Evolutionary conservation across 352 stramenopile genomes (phyloP).

Genomic region (Globisporangium spinosum): DNA sequence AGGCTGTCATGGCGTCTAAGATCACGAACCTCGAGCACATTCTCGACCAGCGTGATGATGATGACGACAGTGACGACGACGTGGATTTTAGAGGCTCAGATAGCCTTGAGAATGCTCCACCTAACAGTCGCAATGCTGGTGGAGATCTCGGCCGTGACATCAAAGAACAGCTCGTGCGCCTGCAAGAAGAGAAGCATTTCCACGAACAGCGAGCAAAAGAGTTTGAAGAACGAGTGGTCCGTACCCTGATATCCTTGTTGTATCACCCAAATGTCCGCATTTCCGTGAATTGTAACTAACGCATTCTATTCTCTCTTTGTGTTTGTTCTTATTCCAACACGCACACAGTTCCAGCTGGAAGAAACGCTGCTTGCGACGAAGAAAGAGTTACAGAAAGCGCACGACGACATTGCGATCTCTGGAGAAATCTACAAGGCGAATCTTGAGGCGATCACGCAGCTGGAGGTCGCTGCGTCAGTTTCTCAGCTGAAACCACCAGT

Average conservation of each 20-base stretch:
- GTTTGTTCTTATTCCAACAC: slow-evolving; percentile 10
- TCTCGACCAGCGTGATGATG: too few species aligned
- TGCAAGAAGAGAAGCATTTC: slow-evolving; percentile 20
- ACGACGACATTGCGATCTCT: slow-evolving; percentile 39
- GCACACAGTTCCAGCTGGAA: slow-evolving; percentile 23
- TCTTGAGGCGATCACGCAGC: slow-evolving; percentile 50
- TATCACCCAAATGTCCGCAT: too few species aligned
- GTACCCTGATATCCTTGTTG: not conserved
- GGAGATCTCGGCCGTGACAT: not conserved
- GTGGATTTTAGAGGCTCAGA: too few species aligned
- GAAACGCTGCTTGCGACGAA: slow-evolving; percentile 27
- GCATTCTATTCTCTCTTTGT: too few species aligned
- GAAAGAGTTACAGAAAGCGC: slow-evolving; percentile 35
- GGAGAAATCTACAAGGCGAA: slow-evolving; percentile 67
- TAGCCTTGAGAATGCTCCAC: too few species aligned
- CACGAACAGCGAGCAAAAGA: not conserved
- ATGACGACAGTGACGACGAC: too few species aligned
- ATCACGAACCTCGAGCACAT: not conserved
- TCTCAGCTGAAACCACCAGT: not conserved
- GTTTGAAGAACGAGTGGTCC: slow-evolving; percentile 1
- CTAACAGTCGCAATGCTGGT: not conserved
- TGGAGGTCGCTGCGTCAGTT: slow-evolving; percentile 26
- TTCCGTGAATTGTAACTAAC: too few species aligned
- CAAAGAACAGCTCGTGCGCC: slow-evolving; percentile 14
- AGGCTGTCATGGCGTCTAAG: not conserved